Percentiles rank a stretch among this genome's conserved stretches.
Evolutionary conservation across 805 yeast species (phyloP).

Genomic region (Monosporozyma aquatica): DNA sequence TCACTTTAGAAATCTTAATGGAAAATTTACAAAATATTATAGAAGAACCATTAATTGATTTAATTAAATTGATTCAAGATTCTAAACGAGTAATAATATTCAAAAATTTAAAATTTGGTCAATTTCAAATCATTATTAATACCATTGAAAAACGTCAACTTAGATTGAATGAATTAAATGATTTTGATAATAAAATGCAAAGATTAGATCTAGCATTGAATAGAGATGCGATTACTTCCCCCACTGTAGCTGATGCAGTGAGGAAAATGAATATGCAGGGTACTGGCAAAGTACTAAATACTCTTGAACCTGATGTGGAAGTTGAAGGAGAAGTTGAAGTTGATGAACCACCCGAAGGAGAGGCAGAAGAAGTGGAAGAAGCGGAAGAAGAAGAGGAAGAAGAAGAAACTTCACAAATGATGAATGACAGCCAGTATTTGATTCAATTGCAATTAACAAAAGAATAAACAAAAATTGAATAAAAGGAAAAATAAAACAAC

Average conservation of each 20-base stretch:
- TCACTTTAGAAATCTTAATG: constrained; percentile 38
- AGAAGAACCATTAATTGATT: constrained; percentile 34
- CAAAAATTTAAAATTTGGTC: constrained; percentile 48
- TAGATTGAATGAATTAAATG: constrained; percentile 26
- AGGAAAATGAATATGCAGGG: constrained; percentile 6
- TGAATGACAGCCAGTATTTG: constrained; percentile 1
- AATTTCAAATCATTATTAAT: constrained; percentile 35
- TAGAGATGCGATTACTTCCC: constrained; percentile 23
- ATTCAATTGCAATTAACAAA: constrained; percentile 12
- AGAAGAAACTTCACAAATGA: constrained; percentile 1
- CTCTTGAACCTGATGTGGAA: too few relatives aligned
- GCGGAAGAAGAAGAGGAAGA: too few relatives aligned
- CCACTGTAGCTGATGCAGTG: constrained; percentile 4
- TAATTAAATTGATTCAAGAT: constrained; percentile 29
- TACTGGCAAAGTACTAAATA: too few relatives aligned
- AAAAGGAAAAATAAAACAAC: constrained; percentile 6
- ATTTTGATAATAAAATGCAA: constrained; percentile 28
- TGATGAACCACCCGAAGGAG: neutral
- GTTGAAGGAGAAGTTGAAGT: neutral
- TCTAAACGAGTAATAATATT: constrained; percentile 44
- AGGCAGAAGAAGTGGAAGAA: neutral
- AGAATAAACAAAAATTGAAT: constrained; percentile 6
- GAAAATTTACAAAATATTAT: constrained; percentile 33
- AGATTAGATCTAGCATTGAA: constrained; percentile 29
- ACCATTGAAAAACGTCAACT: constrained; percentile 31